A percentile compares a stretch with the other conserved stretches of the same genome.
Evolutionary conservation across 139 green algal species (phyloP).

Genomic region (Diplosphaera chodatii): DNA sequence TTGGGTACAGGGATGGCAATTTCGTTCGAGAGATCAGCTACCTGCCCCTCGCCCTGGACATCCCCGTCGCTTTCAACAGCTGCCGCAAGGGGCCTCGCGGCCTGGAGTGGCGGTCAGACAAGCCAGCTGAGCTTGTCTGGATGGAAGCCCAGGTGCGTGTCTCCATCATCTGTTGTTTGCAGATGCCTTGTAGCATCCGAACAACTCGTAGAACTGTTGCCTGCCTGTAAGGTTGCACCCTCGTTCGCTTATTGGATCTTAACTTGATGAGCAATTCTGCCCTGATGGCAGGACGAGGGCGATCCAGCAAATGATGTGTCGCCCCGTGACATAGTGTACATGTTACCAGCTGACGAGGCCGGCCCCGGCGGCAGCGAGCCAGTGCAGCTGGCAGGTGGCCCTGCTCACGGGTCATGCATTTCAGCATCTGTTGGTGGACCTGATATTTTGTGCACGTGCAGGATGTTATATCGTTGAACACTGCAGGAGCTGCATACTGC

Average conservation of each 20-base stretch:
- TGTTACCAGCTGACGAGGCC: slow-evolving; percentile 44
- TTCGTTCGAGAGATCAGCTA: slow-evolving; percentile 66
- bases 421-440: no score
- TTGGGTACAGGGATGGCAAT: slow-evolving; percentile 16
- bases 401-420: no score
- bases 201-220: no score
- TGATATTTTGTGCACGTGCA: no score
- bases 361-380: slow-evolving; percentile 8
- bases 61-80: slow-evolving; percentile 90
- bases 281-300: slow-evolving; percentile 77
- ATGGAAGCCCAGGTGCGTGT: slow-evolving; percentile 81
- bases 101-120: slow-evolving; percentile 85
- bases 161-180: no score
- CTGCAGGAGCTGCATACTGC: no score
- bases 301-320: slow-evolving; percentile 80
- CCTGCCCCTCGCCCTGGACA: slow-evolving; percentile 91
- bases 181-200: no score
- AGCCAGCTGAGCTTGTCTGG: slow-evolving; percentile 71
- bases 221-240: no score
- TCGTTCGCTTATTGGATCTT: no score
- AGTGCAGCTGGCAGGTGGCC: not conserved
- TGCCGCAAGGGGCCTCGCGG: slow-evolving; percentile 65
- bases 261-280: no score
- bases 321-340: slow-evolving; percentile 91
- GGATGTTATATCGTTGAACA: no score